Evolutionary conservation across 2,329 filamentous ascomycete species (phyloP), one percentile per base, ranked within the genome.

Genomic region (Pseudogymnoascus sp.): DNA sequence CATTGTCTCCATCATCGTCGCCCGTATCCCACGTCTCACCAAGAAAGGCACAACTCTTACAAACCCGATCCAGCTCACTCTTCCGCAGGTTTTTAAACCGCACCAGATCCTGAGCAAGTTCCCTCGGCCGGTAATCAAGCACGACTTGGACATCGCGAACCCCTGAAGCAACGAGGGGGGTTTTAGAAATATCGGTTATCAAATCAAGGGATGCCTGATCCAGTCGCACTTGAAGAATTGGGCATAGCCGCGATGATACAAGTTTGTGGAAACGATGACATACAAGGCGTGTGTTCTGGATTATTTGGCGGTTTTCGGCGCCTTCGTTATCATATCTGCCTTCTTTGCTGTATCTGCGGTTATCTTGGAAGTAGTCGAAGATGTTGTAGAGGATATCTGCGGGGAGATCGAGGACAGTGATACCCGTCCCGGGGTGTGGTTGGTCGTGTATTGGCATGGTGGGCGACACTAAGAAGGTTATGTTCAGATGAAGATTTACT

Each of bases 301-400:
- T n/a, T 9, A 36, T 60, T 42, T 60, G 18, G 18, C 18, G 18
- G 18, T 18, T 18, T 18, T 18, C 10, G n/a, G 10, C 35, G 62
- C 27, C 62, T 63, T 13, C 42, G 61, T 15, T 68, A 63, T 10
- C 67, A 40, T 15, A 59, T 59, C 31, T 63, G 63, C 25, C 48
- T 64, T 40, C 69, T 66, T 18, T 18, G 18, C 18, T 18, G 18
- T 18, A 18, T 18, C 18, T 18, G 18, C 18, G 18, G 18, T 18
- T 18, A 18, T 18, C 18, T 18, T 18, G 18, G 18, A 18, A 18
- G 18, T 18, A 18, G 18, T 18, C 18, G 18, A 18, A 18, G 18
- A 18, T 18, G 18, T 18, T 18, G 18, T 18, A 18, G 18, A 18
- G 18, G 18, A 18, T 18, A 18, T 18, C 18, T 18, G 18, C 18